Percentiles rank a stretch among this genome's conserved stretches.
Conservation (phyloP, 352 stramenopile species). For the Phytophthora cactorum region DNA sequence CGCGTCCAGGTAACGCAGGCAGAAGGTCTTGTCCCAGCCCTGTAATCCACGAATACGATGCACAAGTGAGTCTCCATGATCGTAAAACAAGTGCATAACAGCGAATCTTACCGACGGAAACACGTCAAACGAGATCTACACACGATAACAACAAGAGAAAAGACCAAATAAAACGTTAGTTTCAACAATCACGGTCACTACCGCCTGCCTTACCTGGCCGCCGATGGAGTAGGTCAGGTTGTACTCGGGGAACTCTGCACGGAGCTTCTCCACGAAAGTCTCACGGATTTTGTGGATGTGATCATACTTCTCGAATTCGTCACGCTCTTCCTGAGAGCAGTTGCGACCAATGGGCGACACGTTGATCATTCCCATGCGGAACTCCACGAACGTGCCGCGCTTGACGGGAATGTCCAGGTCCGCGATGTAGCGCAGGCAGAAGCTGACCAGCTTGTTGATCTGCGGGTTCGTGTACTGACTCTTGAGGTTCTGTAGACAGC, state of each 20-base stretch:
- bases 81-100: background rate
- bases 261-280: conserved; percentile 97
- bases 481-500: conserved; percentile 86
- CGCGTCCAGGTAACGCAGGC: conserved; percentile 92
- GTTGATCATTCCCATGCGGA: conserved; percentile 99
- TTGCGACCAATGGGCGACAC: conserved; percentile 98
- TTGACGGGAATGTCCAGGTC: conserved; percentile 98
- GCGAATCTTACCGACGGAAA: conserved; percentile 84
- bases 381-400: conserved; percentile 99
- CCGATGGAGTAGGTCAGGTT: conserved; percentile 98
- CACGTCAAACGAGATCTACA: conserved; percentile 98
- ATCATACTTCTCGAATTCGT: conserved; percentile 99
- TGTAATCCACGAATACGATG: conserved; percentile 22
- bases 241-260: conserved; percentile 93
- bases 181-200: background rate
- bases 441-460: conserved; percentile 98
- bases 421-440: conserved; percentile 94
- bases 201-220: conserved; percentile 69
- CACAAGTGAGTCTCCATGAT: background rate
- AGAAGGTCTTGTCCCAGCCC: conserved; percentile 99
- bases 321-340: conserved; percentile 97
- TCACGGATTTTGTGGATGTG: conserved; percentile 93
- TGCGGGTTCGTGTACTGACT: conserved; percentile 97
- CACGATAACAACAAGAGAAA: background rate
- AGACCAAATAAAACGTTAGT: background rate